Conservation (phyloP, 306 rosid genomes). For the Vicia sativa region DNA sequence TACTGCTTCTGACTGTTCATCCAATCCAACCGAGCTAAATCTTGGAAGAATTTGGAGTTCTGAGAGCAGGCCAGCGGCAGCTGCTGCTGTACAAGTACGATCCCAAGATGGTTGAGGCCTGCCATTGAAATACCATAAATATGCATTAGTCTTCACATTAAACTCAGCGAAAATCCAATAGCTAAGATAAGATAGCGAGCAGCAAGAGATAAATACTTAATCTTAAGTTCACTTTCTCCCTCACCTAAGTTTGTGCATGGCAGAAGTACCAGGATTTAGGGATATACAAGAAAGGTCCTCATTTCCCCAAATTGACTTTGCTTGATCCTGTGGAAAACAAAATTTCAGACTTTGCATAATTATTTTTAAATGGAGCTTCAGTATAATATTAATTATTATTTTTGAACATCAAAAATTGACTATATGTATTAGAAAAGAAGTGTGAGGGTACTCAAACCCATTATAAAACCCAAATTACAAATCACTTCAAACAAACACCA, state of each 20-base stretch:
- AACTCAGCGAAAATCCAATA: not conserved
- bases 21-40: constrained; percentile 58
- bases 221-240: constrained; percentile 41
- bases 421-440: too few species aligned
- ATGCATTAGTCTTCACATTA: constrained; percentile 22
- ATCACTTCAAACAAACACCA: too few species aligned
- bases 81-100: constrained; percentile 93
- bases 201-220: constrained; percentile 5
- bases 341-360: not conserved
- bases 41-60: constrained; percentile 74
- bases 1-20: constrained; percentile 65
- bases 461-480: too few species aligned
- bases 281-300: constrained; percentile 80
- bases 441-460: too few species aligned
- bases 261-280: constrained; percentile 72
- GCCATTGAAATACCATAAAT: constrained; percentile 35
- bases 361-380: constrained; percentile 7
- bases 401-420: too few species aligned
- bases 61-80: constrained; percentile 71
- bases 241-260: constrained; percentile 93
- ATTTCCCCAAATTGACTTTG: constrained; percentile 75
- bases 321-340: constrained; percentile 61
- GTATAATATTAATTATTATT: not conserved
- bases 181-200: constrained; percentile 9
- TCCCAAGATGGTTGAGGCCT: constrained; percentile 99